Base-by-base conservation (phyloP, 108 stramenopile species). In the Pseudonitzschia multiseries region DNA sequence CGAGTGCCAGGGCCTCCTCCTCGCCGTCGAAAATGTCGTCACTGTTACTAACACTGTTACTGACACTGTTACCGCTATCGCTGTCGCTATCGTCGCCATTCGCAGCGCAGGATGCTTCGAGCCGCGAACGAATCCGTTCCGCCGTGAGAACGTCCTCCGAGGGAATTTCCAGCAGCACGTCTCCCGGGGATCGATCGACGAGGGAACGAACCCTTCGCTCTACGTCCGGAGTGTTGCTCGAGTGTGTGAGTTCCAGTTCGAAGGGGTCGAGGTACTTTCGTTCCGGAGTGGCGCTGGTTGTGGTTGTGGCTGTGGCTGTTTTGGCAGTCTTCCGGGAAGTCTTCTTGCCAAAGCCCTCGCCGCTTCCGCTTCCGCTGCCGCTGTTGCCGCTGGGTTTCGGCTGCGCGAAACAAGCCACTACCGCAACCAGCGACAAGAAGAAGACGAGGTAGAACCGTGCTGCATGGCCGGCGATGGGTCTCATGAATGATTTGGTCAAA, bases 161-260 rank as follows among this genome's bases (percentile, higher is more conserved):
- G 21, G 77, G 77, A 27, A 78, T 56, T 65, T 68, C 50, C 4
- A 78, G 59, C 17, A 78, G 24, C 9, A 78, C 36, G 27, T 78
- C 77, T 13, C 67, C 67, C 32, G 57, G 46, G 8, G 65, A 51
- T 57, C 77, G 71, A 61, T 78, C 77, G 9, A 72, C 71, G 21
- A 60, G 21, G 4, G 77, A 68, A 36, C 53, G 57, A 51, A 78
- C 59, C 20, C 57, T 66, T 61, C 77, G 54, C 36, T 66, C 65
- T 5, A 10, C 66, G 17, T 28, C 46, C 8, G 10, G 40, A 14
- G 4, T 63, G 14, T 44, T 24, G 42, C 57, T 56, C 43, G 48
- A 50, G n/a, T 72, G 48, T 2, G 31, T 4, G 27, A 78, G 24
- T 21, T 68, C 43, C 36, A 78, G 42, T 21, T 21, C 40, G 29